Conservation (phyloP, 768 basidiomycete species). For the Trametes sanguinea region DNA sequence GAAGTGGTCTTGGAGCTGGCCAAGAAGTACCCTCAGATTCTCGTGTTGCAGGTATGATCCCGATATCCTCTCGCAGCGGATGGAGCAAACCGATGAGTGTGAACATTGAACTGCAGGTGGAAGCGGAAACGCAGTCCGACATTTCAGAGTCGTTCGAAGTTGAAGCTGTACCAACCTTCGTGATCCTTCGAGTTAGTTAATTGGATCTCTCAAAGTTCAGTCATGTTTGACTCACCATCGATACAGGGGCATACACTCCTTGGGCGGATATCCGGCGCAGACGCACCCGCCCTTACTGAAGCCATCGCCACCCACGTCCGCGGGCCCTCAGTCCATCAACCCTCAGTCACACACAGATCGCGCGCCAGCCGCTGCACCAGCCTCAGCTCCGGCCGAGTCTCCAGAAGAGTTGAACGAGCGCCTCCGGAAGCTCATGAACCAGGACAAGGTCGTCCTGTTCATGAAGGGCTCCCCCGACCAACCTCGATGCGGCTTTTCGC, state of each 20-base stretch:
- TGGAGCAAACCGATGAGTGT: background rate
- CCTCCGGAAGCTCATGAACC: conserved; percentile 72
- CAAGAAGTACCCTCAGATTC: conserved; percentile 61
- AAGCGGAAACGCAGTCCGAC: conserved; percentile 78
- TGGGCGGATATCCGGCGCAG: conserved; percentile 75
- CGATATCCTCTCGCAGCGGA: background rate
- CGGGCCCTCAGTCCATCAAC: conserved; percentile 30
- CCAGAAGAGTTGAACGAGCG: conserved; percentile 67
- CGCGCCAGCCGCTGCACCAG: conserved; percentile 34
- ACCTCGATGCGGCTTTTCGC: conserved; percentile 66
- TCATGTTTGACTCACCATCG: background rate
- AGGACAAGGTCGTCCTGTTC: conserved; percentile 61
- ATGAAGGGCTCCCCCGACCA: conserved; percentile 65
- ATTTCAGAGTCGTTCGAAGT: conserved; percentile 93
- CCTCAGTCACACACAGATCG: conserved; percentile 54
- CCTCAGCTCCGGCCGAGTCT: conserved; percentile 43
- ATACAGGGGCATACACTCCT: conserved; percentile 86
- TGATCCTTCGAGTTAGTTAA: conserved; percentile 72
- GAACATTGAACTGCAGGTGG: conserved; percentile 51
- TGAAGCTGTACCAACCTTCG: conserved; percentile 82
- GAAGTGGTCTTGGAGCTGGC: conserved; percentile 72
- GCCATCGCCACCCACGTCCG: conserved; percentile 60
- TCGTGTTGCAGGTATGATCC: conserved; percentile 70
- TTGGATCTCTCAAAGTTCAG: background rate
- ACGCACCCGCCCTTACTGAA: conserved; percentile 62